phyloP scores from a whole-genome alignment of 345 rosid species.

The Heritiera fomes region DNA sequence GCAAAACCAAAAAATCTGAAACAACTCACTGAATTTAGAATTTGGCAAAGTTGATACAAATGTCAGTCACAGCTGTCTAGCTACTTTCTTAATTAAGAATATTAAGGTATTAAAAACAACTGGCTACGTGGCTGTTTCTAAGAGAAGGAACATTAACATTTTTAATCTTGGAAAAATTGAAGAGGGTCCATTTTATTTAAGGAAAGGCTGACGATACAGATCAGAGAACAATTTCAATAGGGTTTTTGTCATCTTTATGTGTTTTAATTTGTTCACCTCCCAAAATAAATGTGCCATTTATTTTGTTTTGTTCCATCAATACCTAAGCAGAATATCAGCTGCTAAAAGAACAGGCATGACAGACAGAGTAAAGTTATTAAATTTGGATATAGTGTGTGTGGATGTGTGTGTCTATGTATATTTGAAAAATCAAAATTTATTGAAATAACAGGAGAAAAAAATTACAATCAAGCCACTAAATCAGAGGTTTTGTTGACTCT shows the following conservation, averaged over 20 bases:
- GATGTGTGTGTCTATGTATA: too few species aligned
- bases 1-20: neutral
- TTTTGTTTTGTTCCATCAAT: constrained; percentile 1
- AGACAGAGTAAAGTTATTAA: neutral
- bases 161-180: neutral
- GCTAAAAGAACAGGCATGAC: too few species aligned
- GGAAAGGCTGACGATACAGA: neutral
- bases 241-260: neutral
- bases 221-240: neutral
- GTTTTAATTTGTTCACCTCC: neutral
- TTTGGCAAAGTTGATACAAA: neutral
- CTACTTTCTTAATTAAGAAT: neutral
- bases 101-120: neutral
- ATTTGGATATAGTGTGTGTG: neutral
- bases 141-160: neutral
- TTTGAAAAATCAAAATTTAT: too few species aligned
- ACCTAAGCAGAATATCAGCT: neutral
- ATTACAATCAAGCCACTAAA: too few species aligned
- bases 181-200: neutral
- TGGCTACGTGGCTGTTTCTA: neutral
- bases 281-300: neutral
- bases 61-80: neutral
- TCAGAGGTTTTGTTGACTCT: too few species aligned
- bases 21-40: neutral
- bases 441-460: too few species aligned